phyloP scores from a whole-genome alignment of 345 rosid species.

The Citrus reticulata region DNA sequence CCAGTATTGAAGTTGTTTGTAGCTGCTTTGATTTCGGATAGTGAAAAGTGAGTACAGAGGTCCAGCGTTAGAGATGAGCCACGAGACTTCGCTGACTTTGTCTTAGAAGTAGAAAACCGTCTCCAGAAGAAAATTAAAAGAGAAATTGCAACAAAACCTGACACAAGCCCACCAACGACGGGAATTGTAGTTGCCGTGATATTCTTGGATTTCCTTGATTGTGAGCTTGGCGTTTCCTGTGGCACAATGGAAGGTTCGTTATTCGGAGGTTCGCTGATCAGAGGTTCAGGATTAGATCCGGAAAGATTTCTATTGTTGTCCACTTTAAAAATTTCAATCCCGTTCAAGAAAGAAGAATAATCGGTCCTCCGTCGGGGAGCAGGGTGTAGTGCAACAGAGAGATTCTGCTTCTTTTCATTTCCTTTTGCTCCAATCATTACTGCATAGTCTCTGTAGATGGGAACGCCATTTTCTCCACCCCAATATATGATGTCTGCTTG shows the following conservation, averaged over 20 bases:
- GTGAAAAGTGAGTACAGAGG: too few species aligned
- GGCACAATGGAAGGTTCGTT: too few species aligned
- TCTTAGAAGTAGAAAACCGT: too few species aligned
- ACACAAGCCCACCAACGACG: not conserved
- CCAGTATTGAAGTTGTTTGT: too few species aligned
- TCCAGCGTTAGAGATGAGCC: too few species aligned
- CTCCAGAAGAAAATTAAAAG: not conserved
- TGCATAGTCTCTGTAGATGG: conserved; percentile 22
- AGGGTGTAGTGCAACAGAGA: conserved; percentile 28
- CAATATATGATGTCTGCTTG: conserved; percentile 5
- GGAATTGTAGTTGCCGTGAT: too few species aligned
- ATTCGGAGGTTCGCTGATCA: not conserved
- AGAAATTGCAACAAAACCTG: not conserved
- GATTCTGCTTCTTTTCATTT: conserved; percentile 18
- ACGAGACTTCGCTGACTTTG: too few species aligned
- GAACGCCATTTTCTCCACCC: conserved; percentile 15
- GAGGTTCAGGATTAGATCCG: conserved; percentile 31
- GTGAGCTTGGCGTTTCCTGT: too few species aligned
- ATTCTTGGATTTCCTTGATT: too few species aligned
- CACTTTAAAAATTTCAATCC: conserved; percentile 51
- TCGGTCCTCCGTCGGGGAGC: not conserved
- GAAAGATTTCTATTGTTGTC: conserved; percentile 1
- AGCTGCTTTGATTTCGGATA: too few species aligned
- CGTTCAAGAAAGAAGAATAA: conserved; percentile 42
- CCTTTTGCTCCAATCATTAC: not conserved